phyloP scores from a whole-genome alignment of 179 eudicot genomes.

The Beta macrorhiza region DNA sequence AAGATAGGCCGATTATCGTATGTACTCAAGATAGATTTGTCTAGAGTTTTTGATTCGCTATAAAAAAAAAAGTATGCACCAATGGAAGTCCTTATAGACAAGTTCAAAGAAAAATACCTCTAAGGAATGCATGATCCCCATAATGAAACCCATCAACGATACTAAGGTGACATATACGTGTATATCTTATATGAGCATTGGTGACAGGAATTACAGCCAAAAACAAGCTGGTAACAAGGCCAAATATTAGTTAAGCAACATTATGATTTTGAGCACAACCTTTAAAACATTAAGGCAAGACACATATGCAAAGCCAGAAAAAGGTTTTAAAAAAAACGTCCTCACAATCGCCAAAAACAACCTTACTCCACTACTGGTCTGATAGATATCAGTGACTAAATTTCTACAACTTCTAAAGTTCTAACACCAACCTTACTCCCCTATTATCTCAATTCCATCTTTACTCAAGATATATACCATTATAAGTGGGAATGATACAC shows the following conservation, averaged over 20 bases:
- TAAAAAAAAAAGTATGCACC: background rate
- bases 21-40: background rate
- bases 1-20: too few species aligned
- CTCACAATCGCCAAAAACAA: background rate
- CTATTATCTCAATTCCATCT: background rate
- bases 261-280: background rate
- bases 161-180: background rate
- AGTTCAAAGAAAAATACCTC: background rate
- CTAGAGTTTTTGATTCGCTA: background rate
- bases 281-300: background rate
- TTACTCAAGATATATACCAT: background rate
- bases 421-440: background rate
- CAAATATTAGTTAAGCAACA: background rate
- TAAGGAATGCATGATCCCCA: background rate
- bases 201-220: background rate
- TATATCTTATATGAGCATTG: background rate
- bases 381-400: background rate
- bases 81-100: background rate
- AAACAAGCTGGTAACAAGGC: background rate
- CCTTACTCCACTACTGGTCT: background rate
- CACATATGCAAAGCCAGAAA: background rate
- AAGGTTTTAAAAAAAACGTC: background rate
- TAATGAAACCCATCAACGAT: background rate
- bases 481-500: background rate
- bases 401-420: background rate